Percentiles rank a stretch among this genome's conserved stretches.
These are phyloP conservation scores for Aspergillus affinis DNA, from an alignment of 495 filamentous ascomycete genomes.

Conservation along the genomic window DNA sequence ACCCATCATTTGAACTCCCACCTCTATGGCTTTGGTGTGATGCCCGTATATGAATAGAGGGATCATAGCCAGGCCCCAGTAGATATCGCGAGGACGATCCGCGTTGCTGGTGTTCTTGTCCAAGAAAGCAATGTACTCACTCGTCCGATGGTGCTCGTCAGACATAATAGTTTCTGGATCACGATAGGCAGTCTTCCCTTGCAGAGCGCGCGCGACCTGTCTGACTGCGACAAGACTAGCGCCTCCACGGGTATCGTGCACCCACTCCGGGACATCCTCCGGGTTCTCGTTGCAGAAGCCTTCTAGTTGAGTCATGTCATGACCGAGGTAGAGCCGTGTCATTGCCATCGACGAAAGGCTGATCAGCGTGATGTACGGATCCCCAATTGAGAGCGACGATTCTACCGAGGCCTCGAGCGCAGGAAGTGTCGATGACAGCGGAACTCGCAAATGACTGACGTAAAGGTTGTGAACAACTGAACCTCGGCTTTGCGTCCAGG, in stretches of 20 bases:
- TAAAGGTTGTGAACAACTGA: constrained; percentile 73
- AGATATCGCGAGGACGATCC: constrained; percentile 64
- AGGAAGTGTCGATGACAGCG: constrained; percentile 58
- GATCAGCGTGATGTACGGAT: constrained; percentile 72
- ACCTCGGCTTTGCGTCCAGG: constrained; percentile 68
- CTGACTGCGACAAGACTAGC: constrained; percentile 66
- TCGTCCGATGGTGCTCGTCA: constrained; percentile 67
- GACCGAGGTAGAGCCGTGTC: constrained; percentile 68
- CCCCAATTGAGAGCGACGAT: constrained; percentile 66
- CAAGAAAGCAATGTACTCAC: constrained; percentile 60
- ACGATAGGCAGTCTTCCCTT: constrained; percentile 73
- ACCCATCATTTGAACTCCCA: constrained; percentile 62
- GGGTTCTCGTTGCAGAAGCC: constrained; percentile 68
- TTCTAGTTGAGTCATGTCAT: constrained; percentile 75
- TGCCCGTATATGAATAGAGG: constrained; percentile 76
- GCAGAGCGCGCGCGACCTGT: constrained; percentile 75
- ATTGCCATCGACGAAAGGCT: constrained; percentile 71
- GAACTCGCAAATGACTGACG: constrained; percentile 67
- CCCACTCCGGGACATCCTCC: constrained; percentile 75
- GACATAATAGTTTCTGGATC: constrained; percentile 61
- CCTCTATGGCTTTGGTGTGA: constrained; percentile 63
- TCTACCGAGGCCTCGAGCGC: constrained; percentile 69
- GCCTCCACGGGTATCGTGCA: constrained; percentile 75
- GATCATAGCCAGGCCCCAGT: constrained; percentile 70
- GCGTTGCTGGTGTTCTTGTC: constrained; percentile 50